Percentiles rank a stretch among this genome's conserved stretches.
Conservation (phyloP, 139 green algal genomes). For the Volvox africanus region DNA sequence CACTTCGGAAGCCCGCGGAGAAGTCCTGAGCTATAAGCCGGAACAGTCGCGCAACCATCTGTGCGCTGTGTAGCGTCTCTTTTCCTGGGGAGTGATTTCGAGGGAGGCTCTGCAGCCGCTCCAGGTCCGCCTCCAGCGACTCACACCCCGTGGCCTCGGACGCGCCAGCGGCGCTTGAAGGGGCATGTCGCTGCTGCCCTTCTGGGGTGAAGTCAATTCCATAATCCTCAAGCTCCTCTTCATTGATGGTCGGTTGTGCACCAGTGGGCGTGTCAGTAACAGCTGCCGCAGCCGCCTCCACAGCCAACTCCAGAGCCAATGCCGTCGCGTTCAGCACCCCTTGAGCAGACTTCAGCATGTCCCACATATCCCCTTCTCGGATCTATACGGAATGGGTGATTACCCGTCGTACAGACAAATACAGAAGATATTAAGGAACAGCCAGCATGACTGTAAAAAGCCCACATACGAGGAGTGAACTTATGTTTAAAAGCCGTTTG, state of each 20-base stretch:
- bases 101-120: background rate
- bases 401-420: too few relatives aligned
- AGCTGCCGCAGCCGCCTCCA: background rate
- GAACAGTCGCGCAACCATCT: background rate
- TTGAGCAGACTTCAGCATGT: constrained; percentile 23
- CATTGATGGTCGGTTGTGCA: background rate
- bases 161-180: background rate
- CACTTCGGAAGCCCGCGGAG: background rate
- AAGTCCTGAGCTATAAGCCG: background rate
- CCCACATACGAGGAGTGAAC: too few relatives aligned
- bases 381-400: constrained; percentile 33
- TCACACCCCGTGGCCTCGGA: background rate
- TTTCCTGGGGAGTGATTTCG: background rate
- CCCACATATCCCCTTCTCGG: constrained; percentile 63
- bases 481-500: too few relatives aligned
- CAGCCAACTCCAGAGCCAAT: constrained; percentile 21
- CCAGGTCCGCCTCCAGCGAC: background rate
- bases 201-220: too few relatives aligned
- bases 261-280: background rate
- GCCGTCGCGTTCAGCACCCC: constrained; percentile 34
- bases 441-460: too few relatives aligned
- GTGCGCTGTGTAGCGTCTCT: background rate
- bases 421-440: too few relatives aligned
- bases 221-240: background rate
- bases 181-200: too few relatives aligned